Percentiles rank a stretch among this genome's conserved stretches.
These are phyloP conservation scores for Mortierella hygrophila DNA, from an alignment of 192 early-diverging fungal species.

Conservation along the genomic window DNA sequence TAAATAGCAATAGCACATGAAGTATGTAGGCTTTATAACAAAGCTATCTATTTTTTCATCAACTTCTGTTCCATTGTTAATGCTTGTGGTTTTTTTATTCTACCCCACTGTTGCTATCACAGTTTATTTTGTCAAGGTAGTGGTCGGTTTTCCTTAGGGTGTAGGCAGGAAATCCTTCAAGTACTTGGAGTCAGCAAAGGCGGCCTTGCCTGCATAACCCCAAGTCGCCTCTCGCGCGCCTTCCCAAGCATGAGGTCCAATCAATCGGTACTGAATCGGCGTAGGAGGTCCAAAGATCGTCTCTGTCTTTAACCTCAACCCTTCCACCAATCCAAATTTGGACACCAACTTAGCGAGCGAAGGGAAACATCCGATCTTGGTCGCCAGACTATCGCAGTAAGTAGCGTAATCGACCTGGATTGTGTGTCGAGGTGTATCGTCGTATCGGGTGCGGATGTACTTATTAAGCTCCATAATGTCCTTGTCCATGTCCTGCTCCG, in stretches of 20 bases:
- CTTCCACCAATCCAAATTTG: conserved; percentile 38
- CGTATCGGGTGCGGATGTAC: conserved; percentile 25
- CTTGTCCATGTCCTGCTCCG: conserved; percentile 60
- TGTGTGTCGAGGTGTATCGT: conserved; percentile 61
- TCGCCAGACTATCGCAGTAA: conserved; percentile 63
- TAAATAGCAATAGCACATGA: background rate
- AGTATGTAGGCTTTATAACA: background rate
- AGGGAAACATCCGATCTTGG: conserved; percentile 61
- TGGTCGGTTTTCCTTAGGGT: background rate
- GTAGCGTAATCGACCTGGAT: conserved; percentile 62
- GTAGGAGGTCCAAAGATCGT: conserved; percentile 44
- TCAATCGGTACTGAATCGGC: conserved; percentile 50
- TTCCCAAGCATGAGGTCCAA: conserved; percentile 51
- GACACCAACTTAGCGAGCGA: conserved; percentile 43
- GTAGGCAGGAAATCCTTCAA: conserved; percentile 15
- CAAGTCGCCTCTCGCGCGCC: conserved; percentile 22
- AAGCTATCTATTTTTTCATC: no score
- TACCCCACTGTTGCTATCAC: background rate
- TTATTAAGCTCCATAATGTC: conserved; percentile 38
- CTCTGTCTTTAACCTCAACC: conserved; percentile 4
- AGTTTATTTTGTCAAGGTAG: background rate
- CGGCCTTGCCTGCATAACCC: conserved; percentile 25
- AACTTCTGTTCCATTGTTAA: no score
- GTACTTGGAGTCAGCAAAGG: conserved; percentile 14
- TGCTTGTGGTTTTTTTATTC: background rate